Conservation (phyloP, 2,329 filamentous ascomycete genomes). For the Juglanconis juglandina region DNA sequence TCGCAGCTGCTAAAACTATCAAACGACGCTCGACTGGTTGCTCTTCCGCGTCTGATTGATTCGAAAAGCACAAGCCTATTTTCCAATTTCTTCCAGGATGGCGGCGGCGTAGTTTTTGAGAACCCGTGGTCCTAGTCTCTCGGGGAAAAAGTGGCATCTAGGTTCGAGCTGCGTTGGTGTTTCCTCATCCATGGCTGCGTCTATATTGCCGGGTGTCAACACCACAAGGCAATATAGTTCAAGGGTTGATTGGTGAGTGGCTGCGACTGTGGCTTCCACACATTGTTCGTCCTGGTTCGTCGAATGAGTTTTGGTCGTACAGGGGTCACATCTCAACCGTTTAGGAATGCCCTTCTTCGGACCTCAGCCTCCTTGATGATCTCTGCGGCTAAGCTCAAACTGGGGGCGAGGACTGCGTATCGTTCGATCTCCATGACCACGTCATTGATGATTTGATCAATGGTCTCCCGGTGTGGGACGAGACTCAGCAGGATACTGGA, state of each 20-base stretch:
- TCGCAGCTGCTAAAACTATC: no score
- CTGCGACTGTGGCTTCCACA: neutral
- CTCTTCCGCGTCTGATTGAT: neutral
- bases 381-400: conserved; percentile 70
- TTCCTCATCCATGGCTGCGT: neutral
- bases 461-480: conserved; percentile 54
- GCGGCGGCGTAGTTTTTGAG: neutral
- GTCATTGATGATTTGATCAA: conserved; percentile 74
- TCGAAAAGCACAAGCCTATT: neutral
- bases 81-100: neutral
- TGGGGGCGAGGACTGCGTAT: conserved; percentile 72
- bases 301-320: neutral
- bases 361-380: conserved; percentile 77
- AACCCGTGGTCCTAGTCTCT: neutral
- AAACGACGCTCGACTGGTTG: neutral
- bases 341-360: conserved; percentile 61
- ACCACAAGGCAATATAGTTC: neutral
- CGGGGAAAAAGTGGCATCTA: neutral
- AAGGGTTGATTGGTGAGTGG: neutral
- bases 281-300: neutral
- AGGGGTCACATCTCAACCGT: conserved; percentile 36
- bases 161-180: neutral
- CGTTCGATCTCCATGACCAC: conserved; percentile 73
- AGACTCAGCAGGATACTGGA: conserved; percentile 60
- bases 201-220: neutral